These are phyloP conservation scores for Candida dajiaensis DNA, from an alignment of 805 yeast genomes.

Conservation along the genomic window DNA sequence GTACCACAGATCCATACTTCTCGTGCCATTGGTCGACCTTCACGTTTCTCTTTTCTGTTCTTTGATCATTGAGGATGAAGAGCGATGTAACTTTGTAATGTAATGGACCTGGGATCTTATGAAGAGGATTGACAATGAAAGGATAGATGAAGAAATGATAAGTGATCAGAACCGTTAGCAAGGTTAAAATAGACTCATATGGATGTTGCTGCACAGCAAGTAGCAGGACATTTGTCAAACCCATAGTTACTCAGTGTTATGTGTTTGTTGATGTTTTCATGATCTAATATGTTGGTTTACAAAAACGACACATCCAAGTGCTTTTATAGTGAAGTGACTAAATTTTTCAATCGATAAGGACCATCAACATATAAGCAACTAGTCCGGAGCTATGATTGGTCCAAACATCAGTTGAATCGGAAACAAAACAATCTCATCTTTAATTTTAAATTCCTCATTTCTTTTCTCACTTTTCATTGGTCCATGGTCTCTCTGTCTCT, in stretches of 20 bases:
- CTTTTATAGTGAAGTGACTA: neutral
- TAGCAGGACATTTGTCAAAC: neutral
- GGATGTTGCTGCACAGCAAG: neutral
- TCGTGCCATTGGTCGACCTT: constrained; percentile 45
- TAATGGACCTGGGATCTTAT: constrained; percentile 54
- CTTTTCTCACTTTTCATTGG: neutral
- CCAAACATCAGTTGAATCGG: no score
- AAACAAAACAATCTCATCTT: no score
- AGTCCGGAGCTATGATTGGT: no score
- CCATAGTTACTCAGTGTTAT: neutral
- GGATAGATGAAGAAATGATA: constrained; percentile 40
- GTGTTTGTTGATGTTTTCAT: neutral
- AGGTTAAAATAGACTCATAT: neutral
- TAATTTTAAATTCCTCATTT: no score
- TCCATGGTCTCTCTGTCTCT: neutral
- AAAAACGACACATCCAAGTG: neutral
- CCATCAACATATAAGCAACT: neutral
- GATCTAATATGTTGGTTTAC: no score
- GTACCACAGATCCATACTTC: constrained; percentile 55
- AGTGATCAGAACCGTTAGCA: constrained; percentile 1
- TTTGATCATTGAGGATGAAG: constrained; percentile 35
- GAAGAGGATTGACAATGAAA: constrained; percentile 41
- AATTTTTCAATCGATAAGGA: neutral
- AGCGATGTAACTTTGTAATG: constrained; percentile 40
- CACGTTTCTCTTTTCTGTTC: constrained; percentile 43